Evolutionary conservation across 1,284 basidiomycete species (phyloP), one percentile per base, ranked within the genome.

Genomic region (Sporisorium graminicola): DNA sequence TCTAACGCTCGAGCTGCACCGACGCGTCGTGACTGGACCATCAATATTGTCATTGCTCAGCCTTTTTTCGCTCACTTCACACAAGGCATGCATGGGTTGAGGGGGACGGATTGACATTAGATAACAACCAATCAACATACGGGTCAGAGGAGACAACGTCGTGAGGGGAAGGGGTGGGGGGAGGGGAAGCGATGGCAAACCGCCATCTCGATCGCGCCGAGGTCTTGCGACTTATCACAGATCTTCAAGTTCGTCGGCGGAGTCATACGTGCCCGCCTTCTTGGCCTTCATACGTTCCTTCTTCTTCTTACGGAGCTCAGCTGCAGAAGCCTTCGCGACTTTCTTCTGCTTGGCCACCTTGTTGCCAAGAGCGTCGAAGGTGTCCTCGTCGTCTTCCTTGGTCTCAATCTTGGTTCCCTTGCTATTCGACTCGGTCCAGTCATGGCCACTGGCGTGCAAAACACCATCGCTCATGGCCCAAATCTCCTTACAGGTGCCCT

Each of bases 361-460:
- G 76, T 85, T 85, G 52, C 83, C 84, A 20, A 85, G 40, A 8
- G 83, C 82, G 61, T 85, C 83, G 52, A 63, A 62, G 33, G 68
- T 61, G 58, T 76, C 74, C 49, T 84, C 82, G 14, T 81, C 82
- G 20, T 82, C 82, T 22, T 77, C 80, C 73, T 83, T 80, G 52
- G 66, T 54, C 62, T 84, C 81, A 58, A 85, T 62, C 59, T 81
- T 79, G 55, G 78, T 79, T 14, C 82, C 82, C 22, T 79, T 80
- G 54, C 74, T 69, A 65, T 99, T 95, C 60, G 95, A 95, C 88
- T 99, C 96, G 83, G 97, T 94, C 87, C 87, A 87, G 82, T 86
- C 86, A 82, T 98, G 95, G 76, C 96, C 96, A 7, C 76, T 80
- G 14, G 82, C 83, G 44, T 62, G 54, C 29, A 85, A 77, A 4